Evolutionary conservation across 371 early-diverging fungal genomes (phyloP), one percentile per base, ranked within the genome.

Genomic region (Saksenaea vasiformis): DNA sequence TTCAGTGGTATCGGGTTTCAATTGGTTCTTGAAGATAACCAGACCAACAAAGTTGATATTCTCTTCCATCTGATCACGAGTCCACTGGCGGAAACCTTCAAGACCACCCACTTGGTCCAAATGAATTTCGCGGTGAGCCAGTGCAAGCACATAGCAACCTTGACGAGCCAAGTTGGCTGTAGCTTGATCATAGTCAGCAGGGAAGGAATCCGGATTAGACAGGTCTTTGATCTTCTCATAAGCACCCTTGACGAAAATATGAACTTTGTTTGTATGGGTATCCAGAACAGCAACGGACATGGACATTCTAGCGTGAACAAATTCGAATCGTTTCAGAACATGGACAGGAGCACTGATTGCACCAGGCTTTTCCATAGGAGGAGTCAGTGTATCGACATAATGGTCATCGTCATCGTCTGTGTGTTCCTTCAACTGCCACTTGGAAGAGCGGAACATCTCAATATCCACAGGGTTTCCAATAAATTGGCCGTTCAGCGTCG

Each of bases 401-500:
- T 67, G 61, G 22, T 66, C 72, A 13, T 69, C 63, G 38, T 66
- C 74, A 19, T 61, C 65, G 17, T 47, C 51, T 22, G 27, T 19
- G 8, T 19, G 51, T 11, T 47, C 26, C 51, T n/a, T 47, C 9
- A 79, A 61, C 15, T 66, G 57, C 69, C 87, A 86, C n/a, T 80
- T 76, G 3, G 93, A 90, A 28, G 87, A 86, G 14, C 80, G 73
- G 79, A 96, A 94, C 92, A 95, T 91, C 76, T 95, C 95, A 44
- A 96, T 85, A 73, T 98, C 98, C 26, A 98, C 90, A 58, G 93
- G 93, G 76, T 98, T 96, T 56, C 97, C 97, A 57, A 95, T 85
- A 36, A 85, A 83, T 56, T 82, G 84, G 22, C 84, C 84, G 24
- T 87, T 86, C 31, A 95, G 82, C 17, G 78, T 79, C 8, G 90